Evolutionary conservation across 192 early-diverging fungal species (phyloP).

Genomic region (Cetraspora pellucida): DNA sequence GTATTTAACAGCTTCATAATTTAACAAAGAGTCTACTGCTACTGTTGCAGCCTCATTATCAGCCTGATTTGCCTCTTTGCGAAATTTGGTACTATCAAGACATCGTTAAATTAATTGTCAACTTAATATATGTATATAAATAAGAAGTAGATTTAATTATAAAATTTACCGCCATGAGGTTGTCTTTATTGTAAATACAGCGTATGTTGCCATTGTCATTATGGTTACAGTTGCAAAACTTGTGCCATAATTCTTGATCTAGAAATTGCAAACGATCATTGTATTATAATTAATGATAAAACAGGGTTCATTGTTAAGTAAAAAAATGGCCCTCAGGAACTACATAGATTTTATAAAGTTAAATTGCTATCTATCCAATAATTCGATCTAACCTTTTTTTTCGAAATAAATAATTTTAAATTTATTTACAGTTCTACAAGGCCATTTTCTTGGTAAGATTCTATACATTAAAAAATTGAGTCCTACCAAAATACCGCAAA

Average conservation of each 20-base stretch:
- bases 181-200: slow-evolving; percentile 83
- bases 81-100: slow-evolving; percentile 61
- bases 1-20: slow-evolving; percentile 95
- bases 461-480: slow-evolving; percentile 31
- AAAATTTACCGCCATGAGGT: slow-evolving; percentile 77
- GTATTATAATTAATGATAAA: too few relatives aligned
- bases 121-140: background rate
- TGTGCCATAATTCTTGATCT: slow-evolving; percentile 56
- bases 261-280: too few relatives aligned
- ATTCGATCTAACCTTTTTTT: too few relatives aligned
- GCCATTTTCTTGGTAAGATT: background rate
- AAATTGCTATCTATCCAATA: too few relatives aligned
- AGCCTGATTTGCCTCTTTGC: slow-evolving; percentile 90
- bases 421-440: too few relatives aligned
- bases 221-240: slow-evolving; percentile 60
- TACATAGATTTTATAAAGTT: too few relatives aligned
- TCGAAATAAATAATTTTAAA: too few relatives aligned
- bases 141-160: slow-evolving; percentile 36
- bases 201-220: slow-evolving; percentile 75
- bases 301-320: too few relatives aligned
- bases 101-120: background rate
- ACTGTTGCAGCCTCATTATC: slow-evolving; percentile 92
- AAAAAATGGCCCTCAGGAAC: too few relatives aligned
- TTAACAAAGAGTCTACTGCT: slow-evolving; percentile 95
- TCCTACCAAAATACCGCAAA: slow-evolving; percentile 88